Conservation (phyloP, 805 yeast genomes). For the Candida corydali region DNA sequence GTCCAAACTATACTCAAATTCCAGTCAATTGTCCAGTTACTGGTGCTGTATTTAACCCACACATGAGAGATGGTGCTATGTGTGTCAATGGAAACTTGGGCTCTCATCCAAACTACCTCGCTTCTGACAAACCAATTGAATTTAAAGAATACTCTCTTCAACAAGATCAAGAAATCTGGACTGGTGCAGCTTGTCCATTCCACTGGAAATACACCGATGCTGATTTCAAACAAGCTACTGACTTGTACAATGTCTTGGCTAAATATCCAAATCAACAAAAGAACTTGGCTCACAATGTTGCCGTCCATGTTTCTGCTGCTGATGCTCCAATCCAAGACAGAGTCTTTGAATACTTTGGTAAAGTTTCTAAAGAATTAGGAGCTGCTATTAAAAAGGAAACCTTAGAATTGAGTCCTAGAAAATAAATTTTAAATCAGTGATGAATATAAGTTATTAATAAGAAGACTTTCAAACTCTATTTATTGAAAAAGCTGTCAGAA, state of each 20-base stretch:
- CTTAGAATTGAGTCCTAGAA: constrained; percentile 47
- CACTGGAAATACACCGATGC: constrained; percentile 78
- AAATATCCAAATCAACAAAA: constrained; percentile 79
- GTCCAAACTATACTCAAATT: constrained; percentile 71
- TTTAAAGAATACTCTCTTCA: constrained; percentile 45
- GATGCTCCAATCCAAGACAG: constrained; percentile 72
- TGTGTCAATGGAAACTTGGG: constrained; percentile 61
- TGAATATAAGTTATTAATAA: too few relatives aligned
- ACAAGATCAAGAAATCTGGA: constrained; percentile 75
- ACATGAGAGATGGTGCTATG: constrained; percentile 82
- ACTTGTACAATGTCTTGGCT: constrained; percentile 73
- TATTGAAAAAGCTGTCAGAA: too few relatives aligned
- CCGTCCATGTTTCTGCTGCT: constrained; percentile 70
- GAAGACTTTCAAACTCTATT: too few relatives aligned
- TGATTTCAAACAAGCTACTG: constrained; percentile 77
- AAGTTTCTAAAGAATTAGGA: constrained; percentile 69
- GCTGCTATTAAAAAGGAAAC: constrained; percentile 62
- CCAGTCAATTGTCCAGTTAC: constrained; percentile 83
- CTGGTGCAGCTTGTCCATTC: constrained; percentile 77
- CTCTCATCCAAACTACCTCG: constrained; percentile 68
- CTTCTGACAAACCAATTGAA: constrained; percentile 50
- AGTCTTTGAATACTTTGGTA: constrained; percentile 70
- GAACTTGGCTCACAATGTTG: constrained; percentile 78
- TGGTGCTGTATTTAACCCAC: constrained; percentile 51
- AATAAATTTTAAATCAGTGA: too few relatives aligned